Conservation (phyloP, 2,329 filamentous ascomycete species). For the Eurotiales sp. region DNA sequence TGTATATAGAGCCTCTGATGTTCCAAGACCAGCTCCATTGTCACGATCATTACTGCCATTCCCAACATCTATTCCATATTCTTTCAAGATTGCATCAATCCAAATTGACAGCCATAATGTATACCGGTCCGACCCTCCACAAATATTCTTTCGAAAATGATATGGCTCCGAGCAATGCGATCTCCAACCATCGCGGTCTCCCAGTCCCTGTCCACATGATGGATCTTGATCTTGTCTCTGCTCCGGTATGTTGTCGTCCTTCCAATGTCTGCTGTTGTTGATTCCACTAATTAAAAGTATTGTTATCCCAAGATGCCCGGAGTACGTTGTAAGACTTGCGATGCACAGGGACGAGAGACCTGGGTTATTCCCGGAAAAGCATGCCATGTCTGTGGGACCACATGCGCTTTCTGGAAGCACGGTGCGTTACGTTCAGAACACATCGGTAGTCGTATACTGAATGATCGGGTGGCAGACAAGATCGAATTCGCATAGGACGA, state of each 20-base stretch:
- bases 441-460: background rate
- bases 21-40: background rate
- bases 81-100: background rate
- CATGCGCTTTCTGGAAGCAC: background rate
- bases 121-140: background rate
- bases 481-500: background rate
- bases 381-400: slow-evolving; percentile 14
- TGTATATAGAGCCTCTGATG: background rate
- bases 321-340: slow-evolving; percentile 7
- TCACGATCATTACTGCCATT: background rate
- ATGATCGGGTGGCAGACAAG: background rate
- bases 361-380: slow-evolving; percentile 15
- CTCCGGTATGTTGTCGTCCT: background rate
- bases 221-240: background rate
- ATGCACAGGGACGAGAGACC: slow-evolving; percentile 12
- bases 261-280: background rate
- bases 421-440: background rate
- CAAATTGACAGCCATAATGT: background rate
- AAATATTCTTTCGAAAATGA: background rate
- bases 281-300: background rate
- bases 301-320: slow-evolving; percentile 10
- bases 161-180: background rate
- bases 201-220: background rate
- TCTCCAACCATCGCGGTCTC: background rate
- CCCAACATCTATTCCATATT: background rate